Conservation (phyloP, 495 filamentous ascomycete species). For the Aspergillus mulundensis region DNA sequence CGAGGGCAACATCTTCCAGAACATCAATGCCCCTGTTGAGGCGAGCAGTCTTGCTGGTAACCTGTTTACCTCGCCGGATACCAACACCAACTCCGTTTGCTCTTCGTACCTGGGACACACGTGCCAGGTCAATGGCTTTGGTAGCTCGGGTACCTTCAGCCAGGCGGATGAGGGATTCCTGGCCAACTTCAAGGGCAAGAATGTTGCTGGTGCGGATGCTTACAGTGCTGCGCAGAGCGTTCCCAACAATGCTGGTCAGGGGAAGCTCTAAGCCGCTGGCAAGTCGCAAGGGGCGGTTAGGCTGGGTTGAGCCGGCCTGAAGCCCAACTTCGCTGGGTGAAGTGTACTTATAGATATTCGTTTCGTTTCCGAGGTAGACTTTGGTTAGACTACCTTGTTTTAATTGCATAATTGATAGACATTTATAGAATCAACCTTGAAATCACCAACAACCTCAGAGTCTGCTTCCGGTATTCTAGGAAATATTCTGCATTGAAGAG, state of each 20-base stretch:
- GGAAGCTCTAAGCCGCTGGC: slow-evolving; percentile 16
- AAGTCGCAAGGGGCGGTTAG: too few species aligned
- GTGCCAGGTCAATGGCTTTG: slow-evolving; percentile 46
- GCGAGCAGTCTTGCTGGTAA: slow-evolving; percentile 27
- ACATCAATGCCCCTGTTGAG: slow-evolving; percentile 32
- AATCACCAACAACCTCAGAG: too few species aligned
- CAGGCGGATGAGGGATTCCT: slow-evolving; percentile 32
- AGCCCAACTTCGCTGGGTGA: too few species aligned
- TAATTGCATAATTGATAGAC: too few species aligned
- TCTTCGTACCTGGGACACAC: slow-evolving; percentile 37
- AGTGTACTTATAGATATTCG: too few species aligned
- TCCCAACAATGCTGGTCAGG: slow-evolving; percentile 13
- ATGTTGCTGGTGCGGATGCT: slow-evolving; percentile 30
- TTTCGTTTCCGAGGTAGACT: too few species aligned
- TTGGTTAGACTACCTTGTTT: too few species aligned
- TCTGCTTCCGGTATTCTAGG: too few species aligned
- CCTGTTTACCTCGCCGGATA: slow-evolving; percentile 37
- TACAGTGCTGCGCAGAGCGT: slow-evolving; percentile 26
- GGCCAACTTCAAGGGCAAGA: slow-evolving; percentile 36
- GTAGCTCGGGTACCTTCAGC: slow-evolving; percentile 32
- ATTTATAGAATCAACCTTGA: too few species aligned
- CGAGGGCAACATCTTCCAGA: slow-evolving; percentile 57
- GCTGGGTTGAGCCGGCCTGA: too few species aligned
- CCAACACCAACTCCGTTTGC: slow-evolving; percentile 35
- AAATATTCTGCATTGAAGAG: too few species aligned